Evolutionary conservation across 2,329 filamentous ascomycete genomes (phyloP).

Genomic region (Septoria linicola): DNA sequence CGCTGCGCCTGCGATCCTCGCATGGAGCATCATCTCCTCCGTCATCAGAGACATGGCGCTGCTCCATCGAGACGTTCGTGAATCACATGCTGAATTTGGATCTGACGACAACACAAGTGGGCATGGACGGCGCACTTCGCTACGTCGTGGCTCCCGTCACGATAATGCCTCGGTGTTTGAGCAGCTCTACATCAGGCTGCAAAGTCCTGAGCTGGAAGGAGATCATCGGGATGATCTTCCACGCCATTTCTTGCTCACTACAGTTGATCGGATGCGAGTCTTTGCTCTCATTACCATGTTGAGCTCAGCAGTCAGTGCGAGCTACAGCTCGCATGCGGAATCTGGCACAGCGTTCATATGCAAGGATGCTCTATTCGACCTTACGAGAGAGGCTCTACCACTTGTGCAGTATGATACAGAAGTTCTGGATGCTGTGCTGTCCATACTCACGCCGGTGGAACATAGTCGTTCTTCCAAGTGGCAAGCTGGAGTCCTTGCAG

Average conservation of each 20-base stretch:
- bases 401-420: slow-evolving; percentile 72
- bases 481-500: slow-evolving; percentile 38
- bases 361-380: slow-evolving; percentile 65
- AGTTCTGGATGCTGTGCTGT: slow-evolving; percentile 64
- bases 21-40: slow-evolving; percentile 76
- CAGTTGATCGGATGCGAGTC: slow-evolving; percentile 48
- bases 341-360: slow-evolving; percentile 61
- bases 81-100: slow-evolving; percentile 13
- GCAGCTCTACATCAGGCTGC: slow-evolving; percentile 29
- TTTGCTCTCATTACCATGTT: slow-evolving; percentile 51
- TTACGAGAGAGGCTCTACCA: slow-evolving; percentile 66
- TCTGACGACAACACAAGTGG: slow-evolving; percentile 37
- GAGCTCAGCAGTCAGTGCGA: slow-evolving; percentile 45
- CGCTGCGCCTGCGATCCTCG: slow-evolving; percentile 71
- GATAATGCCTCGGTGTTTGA: slow-evolving; percentile 28
- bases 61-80: slow-evolving; percentile 22
- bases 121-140: slow-evolving; percentile 17
- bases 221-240: slow-evolving; percentile 45
- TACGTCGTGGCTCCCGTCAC: slow-evolving; percentile 18
- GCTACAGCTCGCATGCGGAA: slow-evolving; percentile 52
- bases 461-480: slow-evolving; percentile 9
- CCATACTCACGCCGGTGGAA: slow-evolving; percentile 51
- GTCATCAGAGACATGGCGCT: slow-evolving; percentile 56
- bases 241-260: slow-evolving; percentile 38
- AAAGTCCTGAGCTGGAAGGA: slow-evolving; percentile 23